phyloP scores from a whole-genome alignment of 2,329 filamentous ascomycete species.

The Sclerotinia borealis region DNA sequence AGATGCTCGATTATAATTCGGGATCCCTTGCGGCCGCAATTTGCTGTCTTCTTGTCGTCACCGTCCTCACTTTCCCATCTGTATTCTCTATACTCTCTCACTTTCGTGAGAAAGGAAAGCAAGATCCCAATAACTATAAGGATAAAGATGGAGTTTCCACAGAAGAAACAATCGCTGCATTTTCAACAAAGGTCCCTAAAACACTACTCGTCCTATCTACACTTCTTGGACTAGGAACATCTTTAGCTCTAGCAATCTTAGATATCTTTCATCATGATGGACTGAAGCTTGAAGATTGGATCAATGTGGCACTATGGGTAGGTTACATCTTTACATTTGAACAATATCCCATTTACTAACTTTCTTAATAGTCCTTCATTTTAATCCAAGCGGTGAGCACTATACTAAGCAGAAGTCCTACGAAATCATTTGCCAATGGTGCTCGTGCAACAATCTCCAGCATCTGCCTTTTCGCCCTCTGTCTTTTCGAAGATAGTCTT shows the following conservation, averaged over 20 bases:
- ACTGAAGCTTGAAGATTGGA: slow-evolving; percentile 51
- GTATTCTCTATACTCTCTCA: slow-evolving; percentile 34
- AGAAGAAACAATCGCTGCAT: slow-evolving; percentile 54
- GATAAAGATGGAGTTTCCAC: slow-evolving; percentile 66
- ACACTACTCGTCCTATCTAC: slow-evolving; percentile 48
- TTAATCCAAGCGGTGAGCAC: slow-evolving; percentile 47
- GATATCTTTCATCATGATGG: slow-evolving; percentile 38
- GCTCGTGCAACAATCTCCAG: slow-evolving; percentile 45
- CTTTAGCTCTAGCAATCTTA: slow-evolving; percentile 51
- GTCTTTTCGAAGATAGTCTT: slow-evolving; percentile 41
- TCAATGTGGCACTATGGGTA: slow-evolving; percentile 58
- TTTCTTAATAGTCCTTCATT: slow-evolving; percentile 41
- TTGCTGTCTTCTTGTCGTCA: slow-evolving; percentile 33
- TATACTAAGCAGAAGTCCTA: slow-evolving; percentile 43
- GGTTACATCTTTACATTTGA: slow-evolving; percentile 34
- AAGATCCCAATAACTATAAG: slow-evolving; percentile 47
- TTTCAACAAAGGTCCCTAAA: slow-evolving; percentile 56
- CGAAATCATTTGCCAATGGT: slow-evolving; percentile 48
- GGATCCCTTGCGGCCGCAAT: slow-evolving; percentile 23
- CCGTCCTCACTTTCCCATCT: slow-evolving; percentile 36
- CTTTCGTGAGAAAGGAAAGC: slow-evolving; percentile 27
- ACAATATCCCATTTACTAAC: slow-evolving; percentile 15
- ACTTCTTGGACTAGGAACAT: slow-evolving; percentile 46
- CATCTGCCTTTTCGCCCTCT: slow-evolving; percentile 39
- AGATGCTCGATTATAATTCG: slow-evolving; percentile 51